phyloP scores from a whole-genome alignment of 192 early-diverging fungal genomes.

The Coemansia erecta region DNA sequence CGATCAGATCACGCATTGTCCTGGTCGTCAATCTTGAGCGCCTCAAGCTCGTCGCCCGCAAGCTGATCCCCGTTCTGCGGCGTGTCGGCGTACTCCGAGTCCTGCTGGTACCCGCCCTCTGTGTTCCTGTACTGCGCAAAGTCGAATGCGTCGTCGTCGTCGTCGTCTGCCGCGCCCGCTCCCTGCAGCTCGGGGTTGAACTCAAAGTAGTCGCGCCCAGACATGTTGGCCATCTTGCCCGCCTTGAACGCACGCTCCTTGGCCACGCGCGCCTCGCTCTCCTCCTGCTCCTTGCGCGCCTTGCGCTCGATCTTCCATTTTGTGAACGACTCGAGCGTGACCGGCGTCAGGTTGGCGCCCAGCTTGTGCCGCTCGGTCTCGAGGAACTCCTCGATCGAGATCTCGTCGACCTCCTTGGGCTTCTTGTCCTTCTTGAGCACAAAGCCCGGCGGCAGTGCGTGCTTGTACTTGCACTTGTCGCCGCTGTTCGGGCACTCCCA shows the following conservation, averaged over 20 bases:
- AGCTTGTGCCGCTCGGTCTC: constrained; percentile 97
- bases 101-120: constrained; percentile 55
- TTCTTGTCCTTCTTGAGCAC: constrained; percentile 92
- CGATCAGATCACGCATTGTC: constrained; percentile 12
- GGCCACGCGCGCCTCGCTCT: constrained; percentile 62
- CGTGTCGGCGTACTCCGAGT: constrained; percentile 9
- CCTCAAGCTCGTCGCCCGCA: constrained; percentile 25
- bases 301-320: constrained; percentile 91
- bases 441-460: constrained; percentile 95
- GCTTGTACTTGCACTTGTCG: constrained; percentile 90
- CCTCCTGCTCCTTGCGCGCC: constrained; percentile 66
- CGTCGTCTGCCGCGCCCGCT: constrained; percentile 70
- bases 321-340: constrained; percentile 87
- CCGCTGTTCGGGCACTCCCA: constrained; percentile 99
- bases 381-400: constrained; percentile 96
- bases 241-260: constrained; percentile 83
- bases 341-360: constrained; percentile 89
- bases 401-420: constrained; percentile 74
- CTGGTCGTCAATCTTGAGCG: constrained; percentile 16
- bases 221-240: constrained; percentile 90
- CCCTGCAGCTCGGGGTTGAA: constrained; percentile 90
- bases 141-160: constrained; percentile 78
- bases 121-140: constrained; percentile 71
- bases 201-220: constrained; percentile 94
- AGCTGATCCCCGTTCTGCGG: constrained; percentile 24